Evolutionary conservation across 768 basidiomycete genomes (phyloP), one percentile per base, ranked within the genome.

Genomic region (Naganishia friedmannii): DNA sequence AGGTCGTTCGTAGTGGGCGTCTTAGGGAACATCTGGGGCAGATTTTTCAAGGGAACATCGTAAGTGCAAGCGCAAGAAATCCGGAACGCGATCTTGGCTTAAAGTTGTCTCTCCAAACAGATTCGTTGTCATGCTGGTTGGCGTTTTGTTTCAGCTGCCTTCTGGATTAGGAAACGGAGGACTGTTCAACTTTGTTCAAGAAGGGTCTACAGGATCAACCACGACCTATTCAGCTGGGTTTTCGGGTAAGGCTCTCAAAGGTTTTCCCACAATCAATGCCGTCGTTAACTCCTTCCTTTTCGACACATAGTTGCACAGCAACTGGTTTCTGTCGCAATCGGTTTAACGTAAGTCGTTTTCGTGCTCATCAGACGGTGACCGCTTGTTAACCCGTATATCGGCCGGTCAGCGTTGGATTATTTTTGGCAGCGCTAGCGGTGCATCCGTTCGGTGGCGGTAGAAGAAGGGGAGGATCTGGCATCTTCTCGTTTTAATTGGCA

Each of bases 141-240:
- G 89, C 28, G 89, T 93, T 57, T 83, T 92, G 19, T 90, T 92
- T 82, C 92, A 93, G 81, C 85, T 93, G 0, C 91, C 91, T 0
- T 90, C 89, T 9, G 91, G 91, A 46, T 85, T 93, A 13, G 87
- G 88, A 9, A 90, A 87, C 53, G 90, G 90, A 13, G 91, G 91
- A 34, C 85, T 93, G 8, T 84, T 93, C 72, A 86, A 85, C 71
- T 77, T 73, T 32, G 75, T 75, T 0, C 81, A 85, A 53, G 74
- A 75, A 37, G 69, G 74, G 39, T 70, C 76, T 1, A 65, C 66
- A 26, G 75, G 77, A 48, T 68, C 66, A 9, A 76, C 66, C 39
- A 79, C 82, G 0, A 85, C 88, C 2, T 91, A 90, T 78, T 76
- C 87, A 28, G 86, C 86, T 23, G 89, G 88, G 0, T 92, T 75